Percentiles rank a stretch among this genome's conserved stretches.
These are phyloP conservation scores for Gliomastix tumulicola DNA, from an alignment of 2,329 filamentous ascomycete genomes.

Conservation along the genomic window DNA sequence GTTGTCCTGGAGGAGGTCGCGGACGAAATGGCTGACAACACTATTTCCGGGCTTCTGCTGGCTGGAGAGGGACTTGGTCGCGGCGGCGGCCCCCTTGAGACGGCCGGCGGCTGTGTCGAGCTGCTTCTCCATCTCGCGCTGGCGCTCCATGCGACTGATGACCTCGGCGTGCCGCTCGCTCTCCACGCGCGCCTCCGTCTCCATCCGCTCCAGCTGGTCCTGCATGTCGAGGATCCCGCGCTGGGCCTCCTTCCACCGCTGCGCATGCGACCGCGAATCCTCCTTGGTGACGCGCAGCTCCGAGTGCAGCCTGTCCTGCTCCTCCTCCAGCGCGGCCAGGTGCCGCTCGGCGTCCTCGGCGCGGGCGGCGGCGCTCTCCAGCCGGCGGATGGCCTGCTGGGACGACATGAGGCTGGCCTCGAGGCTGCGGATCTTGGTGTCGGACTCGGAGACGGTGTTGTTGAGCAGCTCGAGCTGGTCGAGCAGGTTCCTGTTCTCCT, in stretches of 20 bases:
- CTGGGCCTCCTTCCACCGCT: conserved; percentile 83
- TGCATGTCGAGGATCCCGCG: conserved; percentile 70
- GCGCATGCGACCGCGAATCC: conserved; percentile 70
- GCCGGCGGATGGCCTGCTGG: conserved; percentile 66
- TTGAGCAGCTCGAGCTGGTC: conserved; percentile 84
- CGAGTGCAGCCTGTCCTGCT: conserved; percentile 67
- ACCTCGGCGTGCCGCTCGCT: conserved; percentile 75
- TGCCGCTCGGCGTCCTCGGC: conserved; percentile 77
- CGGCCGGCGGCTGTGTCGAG: conserved; percentile 72
- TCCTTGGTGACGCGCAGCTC: conserved; percentile 61
- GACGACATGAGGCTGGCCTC: conserved; percentile 71
- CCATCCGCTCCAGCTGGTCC: conserved; percentile 82
- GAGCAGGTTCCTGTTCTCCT: conserved; percentile 75
- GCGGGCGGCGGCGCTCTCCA: conserved; percentile 66
- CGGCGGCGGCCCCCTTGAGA: conserved; percentile 75
- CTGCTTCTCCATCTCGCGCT: conserved; percentile 75
- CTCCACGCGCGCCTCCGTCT: conserved; percentile 75
- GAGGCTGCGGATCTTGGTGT: conserved; percentile 69
- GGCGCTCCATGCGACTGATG: conserved; percentile 74
- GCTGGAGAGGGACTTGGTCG: conserved; percentile 52
- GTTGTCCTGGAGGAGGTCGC: conserved; percentile 92
- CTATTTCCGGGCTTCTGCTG: conserved; percentile 52
- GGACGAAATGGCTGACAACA: conserved; percentile 93
- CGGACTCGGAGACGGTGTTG: conserved; percentile 69
- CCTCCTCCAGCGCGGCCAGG: conserved; percentile 69